Evolutionary conservation across 805 yeast species (phyloP).

Genomic region (Spathaspora sp.): DNA sequence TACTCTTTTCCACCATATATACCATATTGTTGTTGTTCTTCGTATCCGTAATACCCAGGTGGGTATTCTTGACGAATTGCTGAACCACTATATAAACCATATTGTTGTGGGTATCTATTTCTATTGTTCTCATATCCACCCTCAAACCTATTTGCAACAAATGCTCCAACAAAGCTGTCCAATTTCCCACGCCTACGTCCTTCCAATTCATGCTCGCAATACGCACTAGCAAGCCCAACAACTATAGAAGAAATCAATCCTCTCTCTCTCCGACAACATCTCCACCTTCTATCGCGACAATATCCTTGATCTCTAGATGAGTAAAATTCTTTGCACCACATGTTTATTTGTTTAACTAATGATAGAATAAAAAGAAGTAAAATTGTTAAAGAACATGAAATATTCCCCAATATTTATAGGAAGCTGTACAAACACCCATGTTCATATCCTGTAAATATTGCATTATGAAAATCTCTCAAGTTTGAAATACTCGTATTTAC

Average conservation of each 20-base stretch:
- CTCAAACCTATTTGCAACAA: conserved; percentile 49
- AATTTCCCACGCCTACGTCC: conserved; percentile 34
- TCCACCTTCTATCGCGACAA: too few species aligned
- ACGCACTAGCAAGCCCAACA: conserved; percentile 55
- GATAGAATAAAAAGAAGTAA: not conserved
- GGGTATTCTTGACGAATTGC: too few species aligned
- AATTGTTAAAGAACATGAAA: too few species aligned
- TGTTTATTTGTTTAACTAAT: conserved; percentile 12
- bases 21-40: too few species aligned
- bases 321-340: conserved; percentile 60
- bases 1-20: too few species aligned
- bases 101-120: conserved; percentile 10
- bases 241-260: conserved; percentile 42
- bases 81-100: too few species aligned
- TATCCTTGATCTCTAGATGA: conserved; percentile 38
- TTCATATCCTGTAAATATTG: too few species aligned
- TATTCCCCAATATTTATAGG: too few species aligned
- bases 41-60: too few species aligned
- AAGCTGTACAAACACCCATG: too few species aligned
- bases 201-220: conserved; percentile 44
- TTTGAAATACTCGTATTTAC: too few species aligned
- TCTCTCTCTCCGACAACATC: conserved; percentile 14
- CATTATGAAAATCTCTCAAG: too few species aligned
- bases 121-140: conserved; percentile 29
- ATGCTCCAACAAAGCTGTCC: conserved; percentile 49